Conservation (phyloP, 2,329 filamentous ascomycete genomes). For the Ophiocordyceps polyrhachis-furcata region DNA sequence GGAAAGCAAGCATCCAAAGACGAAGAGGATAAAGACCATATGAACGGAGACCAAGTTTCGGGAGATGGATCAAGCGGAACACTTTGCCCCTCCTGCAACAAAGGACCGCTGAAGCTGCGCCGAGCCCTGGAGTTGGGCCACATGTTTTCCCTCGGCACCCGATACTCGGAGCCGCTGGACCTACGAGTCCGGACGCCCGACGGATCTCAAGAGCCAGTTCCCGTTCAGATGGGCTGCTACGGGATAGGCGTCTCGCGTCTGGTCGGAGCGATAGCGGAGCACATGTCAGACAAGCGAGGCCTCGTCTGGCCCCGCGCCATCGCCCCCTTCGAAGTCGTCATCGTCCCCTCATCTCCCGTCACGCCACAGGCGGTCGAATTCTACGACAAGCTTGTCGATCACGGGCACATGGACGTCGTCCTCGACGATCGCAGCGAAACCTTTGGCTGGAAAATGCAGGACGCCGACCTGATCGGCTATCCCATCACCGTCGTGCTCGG, state of each 20-base stretch:
- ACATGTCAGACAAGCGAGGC: conserved; percentile 50
- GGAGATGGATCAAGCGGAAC: too few species aligned
- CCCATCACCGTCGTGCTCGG: conserved; percentile 70
- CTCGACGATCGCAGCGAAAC: conserved; percentile 54
- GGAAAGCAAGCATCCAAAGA: too few species aligned
- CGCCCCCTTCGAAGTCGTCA: conserved; percentile 61
- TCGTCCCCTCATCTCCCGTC: conserved; percentile 35
- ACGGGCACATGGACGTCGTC: conserved; percentile 36
- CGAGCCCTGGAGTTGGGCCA: conserved; percentile 81
- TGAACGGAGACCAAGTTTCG: conserved; percentile 34
- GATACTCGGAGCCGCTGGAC: conserved; percentile 61
- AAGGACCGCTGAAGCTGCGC: conserved; percentile 43
- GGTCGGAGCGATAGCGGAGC: conserved; percentile 68
- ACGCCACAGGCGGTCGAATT: conserved; percentile 33
- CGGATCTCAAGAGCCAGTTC: conserved; percentile 16
- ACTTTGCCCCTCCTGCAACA: conserved; percentile 48
- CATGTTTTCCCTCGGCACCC: conserved; percentile 81
- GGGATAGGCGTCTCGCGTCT: conserved; percentile 87
- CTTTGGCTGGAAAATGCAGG: conserved; percentile 71
- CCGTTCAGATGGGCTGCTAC: conserved; percentile 88
- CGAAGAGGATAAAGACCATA: too few species aligned
- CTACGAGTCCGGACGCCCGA: conserved; percentile 34
- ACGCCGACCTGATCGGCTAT: conserved; percentile 80
- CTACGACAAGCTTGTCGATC: conserved; percentile 38
- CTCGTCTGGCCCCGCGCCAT: conserved; percentile 79